Conservation (phyloP, 2,329 filamentous ascomycete species). For the Rhynchosporium secalis region DNA sequence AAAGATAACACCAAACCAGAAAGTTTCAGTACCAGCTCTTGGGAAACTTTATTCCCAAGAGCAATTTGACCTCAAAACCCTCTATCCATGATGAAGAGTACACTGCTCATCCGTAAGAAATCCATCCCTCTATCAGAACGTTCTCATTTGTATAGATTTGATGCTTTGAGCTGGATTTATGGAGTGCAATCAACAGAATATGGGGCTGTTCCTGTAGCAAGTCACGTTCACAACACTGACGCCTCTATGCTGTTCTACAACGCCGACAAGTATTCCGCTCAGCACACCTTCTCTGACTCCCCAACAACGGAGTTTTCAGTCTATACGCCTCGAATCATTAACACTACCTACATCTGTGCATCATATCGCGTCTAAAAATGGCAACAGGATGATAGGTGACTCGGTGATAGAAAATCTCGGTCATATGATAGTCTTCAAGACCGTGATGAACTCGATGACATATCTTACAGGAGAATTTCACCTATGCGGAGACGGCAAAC, state of each 20-base stretch:
- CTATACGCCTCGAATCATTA: slow-evolving; percentile 41
- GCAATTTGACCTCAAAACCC: slow-evolving; percentile 19
- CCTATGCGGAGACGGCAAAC: slow-evolving; percentile 24
- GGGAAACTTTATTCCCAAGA: slow-evolving; percentile 40
- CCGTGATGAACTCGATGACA: slow-evolving; percentile 40
- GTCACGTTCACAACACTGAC: slow-evolving; percentile 25
- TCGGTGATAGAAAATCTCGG: slow-evolving; percentile 38
- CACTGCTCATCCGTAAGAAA: slow-evolving; percentile 44
- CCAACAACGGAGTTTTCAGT: slow-evolving; percentile 29
- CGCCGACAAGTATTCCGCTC: slow-evolving; percentile 30
- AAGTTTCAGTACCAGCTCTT: slow-evolving; percentile 43
- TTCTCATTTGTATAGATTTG: slow-evolving; percentile 40
- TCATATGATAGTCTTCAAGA: slow-evolving; percentile 31
- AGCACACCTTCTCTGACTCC: slow-evolving; percentile 45
- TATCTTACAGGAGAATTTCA: slow-evolving; percentile 41
- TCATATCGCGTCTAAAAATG: slow-evolving; percentile 40
- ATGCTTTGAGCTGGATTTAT: slow-evolving; percentile 42
- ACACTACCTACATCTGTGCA: slow-evolving; percentile 37
- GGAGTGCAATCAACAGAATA: slow-evolving; percentile 21
- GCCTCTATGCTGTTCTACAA: slow-evolving; percentile 27
- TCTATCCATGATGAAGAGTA: slow-evolving; percentile 43
- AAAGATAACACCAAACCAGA: slow-evolving; percentile 40
- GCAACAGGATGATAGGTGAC: slow-evolving; percentile 35
- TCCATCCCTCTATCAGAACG: neutral
- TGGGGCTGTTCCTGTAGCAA: slow-evolving; percentile 35